phyloP scores from a whole-genome alignment of 495 filamentous ascomycete genomes.

The Neurospora africana region DNA sequence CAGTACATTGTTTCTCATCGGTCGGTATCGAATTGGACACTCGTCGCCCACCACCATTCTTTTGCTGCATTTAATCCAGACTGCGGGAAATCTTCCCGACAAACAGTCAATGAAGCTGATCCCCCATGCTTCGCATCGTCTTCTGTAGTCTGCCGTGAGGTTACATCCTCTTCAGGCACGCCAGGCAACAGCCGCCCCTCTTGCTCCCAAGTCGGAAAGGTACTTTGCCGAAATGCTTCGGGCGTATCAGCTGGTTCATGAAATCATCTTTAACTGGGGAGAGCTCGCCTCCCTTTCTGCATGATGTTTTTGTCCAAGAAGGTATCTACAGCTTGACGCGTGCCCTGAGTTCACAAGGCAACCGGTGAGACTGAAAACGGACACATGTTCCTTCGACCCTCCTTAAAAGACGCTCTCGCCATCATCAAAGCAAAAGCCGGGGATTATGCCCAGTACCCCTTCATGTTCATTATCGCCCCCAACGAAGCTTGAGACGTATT shows the following conservation, averaged over 20 bases:
- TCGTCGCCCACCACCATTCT: too few species aligned
- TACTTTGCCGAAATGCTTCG: not conserved
- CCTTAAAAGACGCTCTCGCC: not conserved
- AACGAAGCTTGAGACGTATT: too few species aligned
- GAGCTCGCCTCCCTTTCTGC: not conserved
- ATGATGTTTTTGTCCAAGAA: not conserved
- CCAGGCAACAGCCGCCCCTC: not conserved
- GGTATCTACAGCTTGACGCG: not conserved
- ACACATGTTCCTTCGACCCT: not conserved
- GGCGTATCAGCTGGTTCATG: not conserved
- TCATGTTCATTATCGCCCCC: too few species aligned
- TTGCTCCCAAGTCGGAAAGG: not conserved
- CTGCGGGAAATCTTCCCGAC: too few species aligned
- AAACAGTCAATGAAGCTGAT: too few species aligned
- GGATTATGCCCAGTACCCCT: too few species aligned
- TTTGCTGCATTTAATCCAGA: too few species aligned
- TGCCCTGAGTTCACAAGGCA: not conserved
- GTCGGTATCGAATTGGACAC: too few species aligned
- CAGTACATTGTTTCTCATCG: too few species aligned
- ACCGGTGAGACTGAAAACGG: too few species aligned
- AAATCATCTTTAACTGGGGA: not conserved
- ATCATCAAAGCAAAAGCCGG: too few species aligned
- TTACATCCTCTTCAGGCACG: not conserved
- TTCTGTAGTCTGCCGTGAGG: not conserved
- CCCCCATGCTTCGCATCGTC: too few species aligned